Evolutionary conservation across 345 rosid species (phyloP).

Genomic region (Pelargonium nanum): DNA sequence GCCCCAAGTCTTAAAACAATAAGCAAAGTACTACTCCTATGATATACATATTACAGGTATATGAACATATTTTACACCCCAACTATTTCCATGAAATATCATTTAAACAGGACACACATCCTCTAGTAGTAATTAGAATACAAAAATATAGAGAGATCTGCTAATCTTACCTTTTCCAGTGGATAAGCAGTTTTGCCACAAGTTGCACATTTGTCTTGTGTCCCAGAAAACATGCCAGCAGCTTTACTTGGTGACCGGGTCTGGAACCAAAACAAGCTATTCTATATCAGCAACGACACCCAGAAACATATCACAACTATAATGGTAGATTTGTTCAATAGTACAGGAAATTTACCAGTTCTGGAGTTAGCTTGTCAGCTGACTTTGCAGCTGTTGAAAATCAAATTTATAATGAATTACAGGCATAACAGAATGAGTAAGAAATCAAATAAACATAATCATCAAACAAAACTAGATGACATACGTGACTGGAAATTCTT

Average conservation of each 20-base stretch:
- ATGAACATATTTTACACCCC: not conserved
- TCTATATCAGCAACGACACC: conserved; percentile 14
- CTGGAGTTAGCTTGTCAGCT: conserved; percentile 78
- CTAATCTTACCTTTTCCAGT: conserved; percentile 67
- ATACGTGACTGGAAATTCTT: conserved; percentile 91
- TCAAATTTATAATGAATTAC: conserved; percentile 21
- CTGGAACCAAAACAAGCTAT: conserved; percentile 39
- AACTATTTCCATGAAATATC: not conserved
- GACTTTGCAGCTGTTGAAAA: conserved; percentile 71
- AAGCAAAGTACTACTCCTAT: not conserved
- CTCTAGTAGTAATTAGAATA: not conserved
- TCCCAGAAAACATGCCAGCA: conserved; percentile 93
- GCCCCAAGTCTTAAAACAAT: too few species aligned
- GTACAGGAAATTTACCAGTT: conserved; percentile 52
- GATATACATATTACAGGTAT: not conserved
- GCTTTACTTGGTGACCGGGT: conserved; percentile 90
- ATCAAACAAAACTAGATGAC: conserved; percentile 16
- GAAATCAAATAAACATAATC: conserved; percentile 6
- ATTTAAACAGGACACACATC: too few species aligned
- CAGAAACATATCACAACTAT: not conserved
- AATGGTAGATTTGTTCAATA: conserved; percentile 1
- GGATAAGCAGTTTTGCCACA: conserved; percentile 98
- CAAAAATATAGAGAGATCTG: too few species aligned
- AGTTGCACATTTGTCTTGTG: conserved; percentile 92
- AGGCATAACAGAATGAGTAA: conserved; percentile 3